These are phyloP conservation scores for Lactifluus hygrophoroides DNA, from an alignment of 768 basidiomycete species.

Conservation along the genomic window DNA sequence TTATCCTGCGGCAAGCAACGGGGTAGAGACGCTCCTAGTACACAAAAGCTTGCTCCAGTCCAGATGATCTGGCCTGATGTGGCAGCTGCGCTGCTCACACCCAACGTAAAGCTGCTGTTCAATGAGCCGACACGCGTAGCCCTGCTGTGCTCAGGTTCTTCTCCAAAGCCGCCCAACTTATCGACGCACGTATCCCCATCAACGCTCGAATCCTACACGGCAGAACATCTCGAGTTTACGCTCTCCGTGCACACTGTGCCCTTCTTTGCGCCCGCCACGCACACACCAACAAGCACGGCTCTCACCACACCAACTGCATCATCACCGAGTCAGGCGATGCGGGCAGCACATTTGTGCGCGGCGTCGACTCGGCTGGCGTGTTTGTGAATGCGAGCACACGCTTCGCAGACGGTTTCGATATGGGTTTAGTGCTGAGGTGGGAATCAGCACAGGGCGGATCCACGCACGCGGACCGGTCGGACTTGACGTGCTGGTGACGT, in stretches of 20 bases:
- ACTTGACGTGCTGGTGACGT: constrained; percentile 86
- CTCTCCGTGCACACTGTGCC: too few relatives aligned
- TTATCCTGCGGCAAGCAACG: too few relatives aligned
- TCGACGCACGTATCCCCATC: constrained; percentile 48
- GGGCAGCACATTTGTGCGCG: constrained; percentile 68
- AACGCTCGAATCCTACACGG: constrained; percentile 57
- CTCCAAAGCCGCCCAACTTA: too few relatives aligned
- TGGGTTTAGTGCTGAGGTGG: constrained; percentile 96
- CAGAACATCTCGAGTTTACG: constrained; percentile 79
- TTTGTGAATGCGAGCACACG: constrained; percentile 94
- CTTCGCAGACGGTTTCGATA: constrained; percentile 97
- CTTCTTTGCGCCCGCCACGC: constrained; percentile 67
- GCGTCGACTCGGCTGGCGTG: constrained; percentile 86
- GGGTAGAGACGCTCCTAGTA: too few relatives aligned
- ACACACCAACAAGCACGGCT: constrained; percentile 89
- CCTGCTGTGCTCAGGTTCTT: too few relatives aligned
- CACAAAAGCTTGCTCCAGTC: too few relatives aligned
- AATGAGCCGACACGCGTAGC: too few relatives aligned
- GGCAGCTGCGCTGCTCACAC: too few relatives aligned
- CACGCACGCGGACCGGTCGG: constrained; percentile 98
- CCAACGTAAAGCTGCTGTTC: too few relatives aligned
- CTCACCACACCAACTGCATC: constrained; percentile 92
- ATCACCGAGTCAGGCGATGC: constrained; percentile 69
- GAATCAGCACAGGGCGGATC: constrained; percentile 92
- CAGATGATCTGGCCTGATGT: too few relatives aligned